These are phyloP conservation scores for Penicillium occitanis DNA, from an alignment of 2,329 filamentous ascomycete genomes.

Conservation along the genomic window DNA sequence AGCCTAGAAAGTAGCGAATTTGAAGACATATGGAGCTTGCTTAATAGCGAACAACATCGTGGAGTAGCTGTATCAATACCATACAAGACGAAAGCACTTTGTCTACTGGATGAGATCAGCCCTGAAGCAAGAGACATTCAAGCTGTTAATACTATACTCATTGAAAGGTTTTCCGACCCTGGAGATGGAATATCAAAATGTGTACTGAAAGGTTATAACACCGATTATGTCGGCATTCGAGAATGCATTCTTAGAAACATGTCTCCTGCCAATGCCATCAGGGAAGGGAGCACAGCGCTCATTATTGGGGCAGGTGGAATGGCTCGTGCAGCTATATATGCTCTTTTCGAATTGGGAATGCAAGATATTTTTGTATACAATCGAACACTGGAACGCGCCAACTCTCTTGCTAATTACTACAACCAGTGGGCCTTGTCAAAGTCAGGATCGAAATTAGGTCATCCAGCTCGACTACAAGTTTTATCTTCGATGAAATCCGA, in stretches of 20 bases:
- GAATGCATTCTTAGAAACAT: conserved; percentile 29
- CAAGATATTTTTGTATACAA: conserved; percentile 32
- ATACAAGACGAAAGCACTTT: conserved; percentile 30
- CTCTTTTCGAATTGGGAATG: conserved; percentile 18
- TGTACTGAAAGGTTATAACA: conserved; percentile 30
- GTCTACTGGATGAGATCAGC: conserved; percentile 25
- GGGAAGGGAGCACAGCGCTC: conserved; percentile 18
- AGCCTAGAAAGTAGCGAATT: conserved; percentile 18
- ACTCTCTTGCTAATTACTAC: not conserved
- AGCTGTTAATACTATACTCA: conserved; percentile 32
- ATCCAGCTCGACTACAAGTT: not conserved
- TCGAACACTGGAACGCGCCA: conserved; percentile 22
- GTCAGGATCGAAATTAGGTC: not conserved
- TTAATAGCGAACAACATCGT: conserved; percentile 21
- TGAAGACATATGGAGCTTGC: conserved; percentile 21
- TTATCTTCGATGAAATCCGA: not conserved
- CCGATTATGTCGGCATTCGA: conserved; percentile 32
- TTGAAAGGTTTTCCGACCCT: conserved; percentile 19
- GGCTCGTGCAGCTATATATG: conserved; percentile 31
- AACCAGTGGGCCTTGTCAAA: not conserved
- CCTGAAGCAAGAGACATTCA: conserved; percentile 29
- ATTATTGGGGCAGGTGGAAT: conserved; percentile 13
- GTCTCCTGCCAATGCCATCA: conserved; percentile 18
- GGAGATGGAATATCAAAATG: conserved; percentile 11
- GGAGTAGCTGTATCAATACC: conserved; percentile 28